Evolutionary conservation across 2,329 filamentous ascomycete genomes (phyloP).

Genomic region (Fusarium cicatricum): DNA sequence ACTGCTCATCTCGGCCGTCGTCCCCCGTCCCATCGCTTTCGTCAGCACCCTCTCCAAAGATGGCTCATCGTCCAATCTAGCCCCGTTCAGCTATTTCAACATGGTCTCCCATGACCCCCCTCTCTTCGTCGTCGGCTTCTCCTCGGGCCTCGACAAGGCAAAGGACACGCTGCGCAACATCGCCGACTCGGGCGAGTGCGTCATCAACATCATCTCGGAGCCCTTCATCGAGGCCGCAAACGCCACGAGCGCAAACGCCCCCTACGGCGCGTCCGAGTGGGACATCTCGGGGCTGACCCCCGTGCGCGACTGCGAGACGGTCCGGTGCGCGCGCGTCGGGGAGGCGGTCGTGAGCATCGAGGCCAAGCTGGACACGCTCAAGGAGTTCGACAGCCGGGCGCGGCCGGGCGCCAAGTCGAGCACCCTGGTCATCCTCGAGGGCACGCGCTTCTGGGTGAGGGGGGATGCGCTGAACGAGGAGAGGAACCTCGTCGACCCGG

Average conservation of each 20-base stretch:
- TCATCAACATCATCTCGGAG: conserved; percentile 88
- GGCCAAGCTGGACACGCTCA: conserved; percentile 76
- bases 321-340: conserved; percentile 75
- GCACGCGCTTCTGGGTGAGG: conserved; percentile 85
- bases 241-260: conserved; percentile 78
- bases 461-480: conserved; percentile 88
- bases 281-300: conserved; percentile 78
- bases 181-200: conserved; percentile 74
- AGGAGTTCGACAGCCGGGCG: conserved; percentile 78
- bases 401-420: conserved; percentile 78
- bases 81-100: conserved; percentile 88
- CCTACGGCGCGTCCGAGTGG: conserved; percentile 83
- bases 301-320: conserved; percentile 67
- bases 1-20: conserved; percentile 82
- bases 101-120: conserved; percentile 87
- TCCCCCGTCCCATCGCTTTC: conserved; percentile 82
- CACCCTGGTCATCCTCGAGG: conserved; percentile 81
- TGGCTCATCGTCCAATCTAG: conserved; percentile 74
- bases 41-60: conserved; percentile 65
- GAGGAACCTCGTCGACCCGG: conserved; percentile 75
- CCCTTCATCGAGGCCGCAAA: conserved; percentile 90
- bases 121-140: conserved; percentile 72
- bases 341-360: conserved; percentile 88
- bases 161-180: conserved; percentile 87
- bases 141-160: conserved; percentile 56